Percentiles rank a stretch among this genome's conserved stretches.
Conservation (phyloP, 2,329 filamentous ascomycete species). For the Neofusicoccum sp. region DNA sequence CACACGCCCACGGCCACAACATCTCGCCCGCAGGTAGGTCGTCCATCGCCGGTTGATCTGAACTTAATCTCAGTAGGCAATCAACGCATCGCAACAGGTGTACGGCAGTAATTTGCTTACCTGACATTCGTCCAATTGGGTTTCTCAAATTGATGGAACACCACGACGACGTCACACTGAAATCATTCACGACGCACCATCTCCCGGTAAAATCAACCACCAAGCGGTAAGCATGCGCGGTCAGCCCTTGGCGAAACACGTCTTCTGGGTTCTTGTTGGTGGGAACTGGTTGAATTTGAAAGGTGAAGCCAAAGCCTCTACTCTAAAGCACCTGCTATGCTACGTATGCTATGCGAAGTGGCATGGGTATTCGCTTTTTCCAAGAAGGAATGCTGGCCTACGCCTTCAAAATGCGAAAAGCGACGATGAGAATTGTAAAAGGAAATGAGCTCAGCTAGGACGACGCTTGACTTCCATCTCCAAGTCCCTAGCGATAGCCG, state of each 20-base stretch:
- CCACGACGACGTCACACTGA: too few species aligned
- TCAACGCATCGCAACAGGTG: too few species aligned
- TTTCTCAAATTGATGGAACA: too few species aligned
- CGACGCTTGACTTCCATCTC: not conserved
- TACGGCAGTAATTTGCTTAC: too few species aligned
- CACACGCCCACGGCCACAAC: not conserved
- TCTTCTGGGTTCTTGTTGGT: not conserved
- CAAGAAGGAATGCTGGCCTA: not conserved
- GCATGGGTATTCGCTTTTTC: constrained; percentile 10
- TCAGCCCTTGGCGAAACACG: too few species aligned
- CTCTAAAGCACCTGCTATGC: not conserved
- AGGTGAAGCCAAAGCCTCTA: not conserved
- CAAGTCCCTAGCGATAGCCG: not conserved
- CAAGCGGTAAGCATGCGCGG: too few species aligned
- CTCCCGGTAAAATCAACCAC: too few species aligned
- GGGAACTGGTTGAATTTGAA: not conserved
- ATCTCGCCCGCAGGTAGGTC: not conserved
- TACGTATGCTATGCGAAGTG: not conserved
- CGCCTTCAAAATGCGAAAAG: not conserved
- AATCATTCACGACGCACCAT: too few species aligned
- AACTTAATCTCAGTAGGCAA: not conserved
- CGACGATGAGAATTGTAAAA: not conserved
- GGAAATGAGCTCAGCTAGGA: not conserved
- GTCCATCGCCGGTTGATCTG: not conserved
- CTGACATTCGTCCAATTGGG: too few species aligned